phyloP scores from a whole-genome alignment of 176 grass and related monocot genomes.

The Musa schizocarpa region DNA sequence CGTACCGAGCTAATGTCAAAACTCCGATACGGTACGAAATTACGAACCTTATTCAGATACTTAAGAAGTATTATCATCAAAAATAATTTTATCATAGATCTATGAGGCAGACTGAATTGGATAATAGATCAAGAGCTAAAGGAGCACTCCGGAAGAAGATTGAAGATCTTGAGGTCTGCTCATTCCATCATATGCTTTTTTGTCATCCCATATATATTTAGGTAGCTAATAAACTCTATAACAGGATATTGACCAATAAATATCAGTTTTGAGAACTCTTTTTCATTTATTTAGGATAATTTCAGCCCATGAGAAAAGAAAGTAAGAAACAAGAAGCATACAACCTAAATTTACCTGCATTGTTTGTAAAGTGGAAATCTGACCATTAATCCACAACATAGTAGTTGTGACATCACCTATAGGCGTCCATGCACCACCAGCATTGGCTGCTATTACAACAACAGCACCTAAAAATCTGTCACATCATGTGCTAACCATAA shows the following conservation, averaged over 20 bases:
- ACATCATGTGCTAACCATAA: conserved; percentile 27
- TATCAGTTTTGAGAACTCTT: not conserved
- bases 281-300: not conserved
- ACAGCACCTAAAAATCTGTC: conserved; percentile 88
- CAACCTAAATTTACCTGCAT: conserved; percentile 52
- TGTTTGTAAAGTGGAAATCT: conserved; percentile 64
- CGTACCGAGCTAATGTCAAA: too few relatives aligned
- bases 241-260: not conserved
- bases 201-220: not conserved
- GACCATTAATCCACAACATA: conserved; percentile 98
- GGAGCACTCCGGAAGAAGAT: not conserved
- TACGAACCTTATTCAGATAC: too few relatives aligned
- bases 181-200: not conserved
- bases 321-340: not conserved
- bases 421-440: conserved; percentile 95
- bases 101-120: not conserved
- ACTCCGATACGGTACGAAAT: too few relatives aligned
- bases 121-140: not conserved
- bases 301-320: not conserved
- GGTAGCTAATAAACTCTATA: not conserved
- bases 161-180: not conserved
- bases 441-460: conserved; percentile 90
- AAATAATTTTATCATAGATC: too few relatives aligned
- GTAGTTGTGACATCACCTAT: conserved; percentile 99
- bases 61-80: too few relatives aligned